Conservation (phyloP, 495 filamentous ascomycete genomes). For the Talaromyces trachyspermus region DNA sequence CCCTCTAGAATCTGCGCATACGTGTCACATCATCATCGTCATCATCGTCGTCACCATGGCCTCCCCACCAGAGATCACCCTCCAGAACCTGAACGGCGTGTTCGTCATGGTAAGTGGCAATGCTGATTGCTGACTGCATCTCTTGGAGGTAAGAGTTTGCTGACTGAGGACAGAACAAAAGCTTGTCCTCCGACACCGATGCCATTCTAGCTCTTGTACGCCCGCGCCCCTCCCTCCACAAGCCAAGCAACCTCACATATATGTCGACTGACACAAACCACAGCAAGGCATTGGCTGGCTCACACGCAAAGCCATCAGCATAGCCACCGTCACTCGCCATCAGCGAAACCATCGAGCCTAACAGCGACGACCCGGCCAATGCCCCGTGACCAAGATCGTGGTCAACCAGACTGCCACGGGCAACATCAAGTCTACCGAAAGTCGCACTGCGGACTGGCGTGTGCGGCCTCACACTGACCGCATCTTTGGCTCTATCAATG, state of each 20-base stretch:
- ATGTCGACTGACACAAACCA: conserved; percentile 11
- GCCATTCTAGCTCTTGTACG: conserved; percentile 59
- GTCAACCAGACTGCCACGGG: conserved; percentile 72
- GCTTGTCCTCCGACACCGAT: conserved; percentile 64
- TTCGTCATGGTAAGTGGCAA: conserved; percentile 63
- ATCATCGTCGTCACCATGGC: conserved; percentile 57
- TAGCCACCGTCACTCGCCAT: conserved; percentile 67
- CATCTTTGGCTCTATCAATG: conserved; percentile 70
- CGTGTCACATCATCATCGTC: not conserved
- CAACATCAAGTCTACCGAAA: conserved; percentile 64
- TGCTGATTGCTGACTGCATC: not conserved
- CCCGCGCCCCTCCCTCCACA: conserved; percentile 4
- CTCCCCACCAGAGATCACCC: conserved; percentile 63
- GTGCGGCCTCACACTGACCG: conserved; percentile 67
- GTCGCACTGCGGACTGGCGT: conserved; percentile 61
- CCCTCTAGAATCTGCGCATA: not conserved
- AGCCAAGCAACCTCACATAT: not conserved
- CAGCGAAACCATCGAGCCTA: conserved; percentile 50
- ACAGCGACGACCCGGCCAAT: conserved; percentile 26
- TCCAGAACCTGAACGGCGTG: conserved; percentile 66
- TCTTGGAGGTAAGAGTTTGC: conserved; percentile 10
- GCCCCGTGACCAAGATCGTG: conserved; percentile 60
- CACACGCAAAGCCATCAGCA: conserved; percentile 64
- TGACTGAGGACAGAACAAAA: conserved; percentile 57
- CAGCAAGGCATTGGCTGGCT: conserved; percentile 80